phyloP scores from a whole-genome alignment of 306 rosid species.

The Datisca glomerata region DNA sequence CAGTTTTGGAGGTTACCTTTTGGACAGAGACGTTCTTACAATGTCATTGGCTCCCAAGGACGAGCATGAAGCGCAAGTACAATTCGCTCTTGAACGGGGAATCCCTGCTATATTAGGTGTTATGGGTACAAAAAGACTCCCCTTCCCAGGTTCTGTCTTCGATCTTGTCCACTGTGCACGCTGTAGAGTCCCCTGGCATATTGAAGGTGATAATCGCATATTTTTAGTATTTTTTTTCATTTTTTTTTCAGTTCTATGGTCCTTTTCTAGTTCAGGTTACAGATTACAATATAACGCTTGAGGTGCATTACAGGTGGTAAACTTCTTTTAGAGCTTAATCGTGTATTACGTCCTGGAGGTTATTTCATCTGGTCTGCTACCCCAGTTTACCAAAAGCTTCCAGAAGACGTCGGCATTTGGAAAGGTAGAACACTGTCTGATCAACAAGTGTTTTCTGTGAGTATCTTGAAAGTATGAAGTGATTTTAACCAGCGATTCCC shows the following conservation, averaged over 20 bases:
- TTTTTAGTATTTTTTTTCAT: neutral
- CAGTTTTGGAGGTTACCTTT: conserved; percentile 75
- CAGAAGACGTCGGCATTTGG: conserved; percentile 68
- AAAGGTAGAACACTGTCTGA: too few relatives aligned
- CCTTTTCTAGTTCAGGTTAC: too few relatives aligned
- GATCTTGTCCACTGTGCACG: conserved; percentile 89
- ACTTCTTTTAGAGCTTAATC: conserved; percentile 73
- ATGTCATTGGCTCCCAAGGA: conserved; percentile 93
- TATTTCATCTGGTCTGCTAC: conserved; percentile 94
- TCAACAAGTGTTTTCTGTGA: too few relatives aligned
- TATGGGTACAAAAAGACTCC: conserved; percentile 73
- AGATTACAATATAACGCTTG: conserved; percentile 11
- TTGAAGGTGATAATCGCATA: conserved; percentile 40
- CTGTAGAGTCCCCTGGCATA: conserved; percentile 95
- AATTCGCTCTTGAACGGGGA: conserved; percentile 85
- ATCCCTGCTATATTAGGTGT: conserved; percentile 76
- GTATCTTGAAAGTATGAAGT: too few relatives aligned
- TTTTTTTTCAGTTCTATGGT: neutral
- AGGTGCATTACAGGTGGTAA: conserved; percentile 49
- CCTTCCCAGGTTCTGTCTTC: conserved; percentile 64
- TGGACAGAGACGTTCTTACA: conserved; percentile 68
- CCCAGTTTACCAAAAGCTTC: conserved; percentile 71
- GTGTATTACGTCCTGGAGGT: conserved; percentile 87
- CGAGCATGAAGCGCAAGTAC: conserved; percentile 86
- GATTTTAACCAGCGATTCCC: too few relatives aligned